Evolutionary conservation across 345 rosid species (phyloP), one percentile per base, ranked within the genome.

Genomic region (Rubroshorea leprosula): DNA sequence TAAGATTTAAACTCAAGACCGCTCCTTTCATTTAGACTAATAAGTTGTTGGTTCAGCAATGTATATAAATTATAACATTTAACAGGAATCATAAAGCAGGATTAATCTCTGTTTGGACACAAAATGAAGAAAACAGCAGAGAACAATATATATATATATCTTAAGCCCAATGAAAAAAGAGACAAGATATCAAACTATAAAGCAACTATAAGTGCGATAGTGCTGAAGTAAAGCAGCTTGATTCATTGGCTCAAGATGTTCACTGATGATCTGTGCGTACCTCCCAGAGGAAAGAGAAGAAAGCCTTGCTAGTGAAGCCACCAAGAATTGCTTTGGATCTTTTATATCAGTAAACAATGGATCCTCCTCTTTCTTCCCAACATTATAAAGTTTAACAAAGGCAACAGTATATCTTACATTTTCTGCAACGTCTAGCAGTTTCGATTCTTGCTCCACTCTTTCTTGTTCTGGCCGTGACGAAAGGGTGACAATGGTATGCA

Each of bases 291-390:
- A 75, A 49, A 52, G 55, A 48, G 85, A 69, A 70, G 88, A 72
- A 59, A 90, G 83, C 39, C 72, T 70, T 9, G 84, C 78, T 70
- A 93, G 55, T 27, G 95, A 78, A 65, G 78, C 76, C 16, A 80
- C 92, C 59, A 90, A 60, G 44, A 83, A 93, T 69, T 93, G 80
- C 63, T 83, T 87, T 4, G 97, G 87, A 72, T 90, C 92, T 61
- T 66, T 82, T 23, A 93, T 69, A 59, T 85, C 87, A 70, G 75
- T 72, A n/a, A n/a, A n/a, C 5, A 93, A 60, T 68, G 97, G 97
- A 82, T 93, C 97, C 65, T 75, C 95, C 69, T 90, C 97, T 61
- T 74, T 90, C 74, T 78, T 93, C 41, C 97, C 96, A 59, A 96
- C 96, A 69, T 87, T 84, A 76, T 82, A 71, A 49, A 93, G 97